A percentile compares a stretch with the other conserved stretches of the same genome.
Conservation (phyloP, 2,329 filamentous ascomycete species). For the Fusarium duplospermum region DNA sequence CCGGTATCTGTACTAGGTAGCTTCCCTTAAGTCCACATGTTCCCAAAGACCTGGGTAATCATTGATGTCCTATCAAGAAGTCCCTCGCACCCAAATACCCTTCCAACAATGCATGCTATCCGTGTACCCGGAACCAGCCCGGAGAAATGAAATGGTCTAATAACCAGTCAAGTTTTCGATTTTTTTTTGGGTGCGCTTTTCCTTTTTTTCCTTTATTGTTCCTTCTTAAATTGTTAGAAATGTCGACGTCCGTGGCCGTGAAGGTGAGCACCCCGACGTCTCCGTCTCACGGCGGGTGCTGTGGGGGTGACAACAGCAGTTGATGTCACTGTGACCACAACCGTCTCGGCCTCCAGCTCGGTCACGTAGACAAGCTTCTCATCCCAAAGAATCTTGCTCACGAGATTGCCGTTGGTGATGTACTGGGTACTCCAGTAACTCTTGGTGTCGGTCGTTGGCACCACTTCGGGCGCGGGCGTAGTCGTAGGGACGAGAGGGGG, state of each 20-base stretch:
- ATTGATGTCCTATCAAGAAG: slow-evolving; percentile 50
- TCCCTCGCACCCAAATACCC: slow-evolving; percentile 50
- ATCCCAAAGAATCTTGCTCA: slow-evolving; percentile 69
- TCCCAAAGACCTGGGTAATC: slow-evolving; percentile 47
- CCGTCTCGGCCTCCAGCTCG: slow-evolving; percentile 53
- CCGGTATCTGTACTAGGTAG: slow-evolving; percentile 45
- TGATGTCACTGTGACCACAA: slow-evolving; percentile 54
- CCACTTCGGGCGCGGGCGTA: slow-evolving; percentile 42
- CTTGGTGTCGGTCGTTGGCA: slow-evolving; percentile 47
- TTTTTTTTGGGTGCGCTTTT: slow-evolving; percentile 18
- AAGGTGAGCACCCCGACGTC: slow-evolving; percentile 49
- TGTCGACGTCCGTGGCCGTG: slow-evolving; percentile 51
- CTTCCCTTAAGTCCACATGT: slow-evolving; percentile 49
- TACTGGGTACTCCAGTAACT: slow-evolving; percentile 63
- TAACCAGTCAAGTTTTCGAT: slow-evolving; percentile 32
- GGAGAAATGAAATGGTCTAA: slow-evolving; percentile 39
- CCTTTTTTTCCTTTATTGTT: slow-evolving; percentile 13
- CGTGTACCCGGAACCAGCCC: slow-evolving; percentile 52
- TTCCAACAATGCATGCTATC: slow-evolving; percentile 50
- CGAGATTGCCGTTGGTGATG: slow-evolving; percentile 60
- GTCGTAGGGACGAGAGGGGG: slow-evolving; percentile 26
- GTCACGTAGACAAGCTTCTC: slow-evolving; percentile 67
- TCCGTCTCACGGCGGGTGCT: slow-evolving; percentile 34
- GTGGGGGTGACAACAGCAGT: slow-evolving; percentile 38
- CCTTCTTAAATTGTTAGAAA: slow-evolving; percentile 34